A percentile compares a stretch with the other conserved stretches of the same genome.
Evolutionary conservation across 2,329 filamentous ascomycete genomes (phyloP).

Genomic region (Aulographum hederae): DNA sequence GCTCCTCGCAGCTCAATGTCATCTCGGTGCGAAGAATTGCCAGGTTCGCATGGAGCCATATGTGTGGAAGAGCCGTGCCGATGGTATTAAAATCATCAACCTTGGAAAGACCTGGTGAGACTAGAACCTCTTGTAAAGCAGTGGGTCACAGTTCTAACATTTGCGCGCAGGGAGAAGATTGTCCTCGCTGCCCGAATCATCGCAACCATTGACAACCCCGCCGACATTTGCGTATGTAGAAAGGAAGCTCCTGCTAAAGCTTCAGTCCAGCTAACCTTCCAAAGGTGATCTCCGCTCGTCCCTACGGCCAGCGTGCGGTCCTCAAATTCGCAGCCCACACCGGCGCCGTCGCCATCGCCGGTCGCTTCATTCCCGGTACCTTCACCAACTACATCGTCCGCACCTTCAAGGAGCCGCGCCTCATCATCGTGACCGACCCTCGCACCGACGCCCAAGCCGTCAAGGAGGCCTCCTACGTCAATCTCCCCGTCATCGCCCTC

Average conservation of each 20-base stretch:
- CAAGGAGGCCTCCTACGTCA: conserved; percentile 99
- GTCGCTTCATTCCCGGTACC: conserved; percentile 99
- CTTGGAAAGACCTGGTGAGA: conserved; percentile 99
- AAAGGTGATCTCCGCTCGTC: conserved; percentile 98
- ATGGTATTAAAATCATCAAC: conserved; percentile 98
- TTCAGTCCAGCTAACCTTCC: conserved; percentile 39
- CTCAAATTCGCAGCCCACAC: conserved; percentile 99
- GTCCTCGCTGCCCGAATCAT: conserved; percentile 98
- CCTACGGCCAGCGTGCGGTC: conserved; percentile 97
- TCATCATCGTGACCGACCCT: conserved; percentile 98
- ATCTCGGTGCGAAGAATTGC: conserved; percentile 97
- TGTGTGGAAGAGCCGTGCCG: conserved; percentile 98
- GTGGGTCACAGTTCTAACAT: background rate
- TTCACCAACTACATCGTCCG: conserved; percentile 99
- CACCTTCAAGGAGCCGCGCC: conserved; percentile 99
- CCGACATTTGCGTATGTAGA: conserved; percentile 68
- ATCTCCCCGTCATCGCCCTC: conserved; percentile 98
- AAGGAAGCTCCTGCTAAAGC: conserved; percentile 1
- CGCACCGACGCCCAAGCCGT: conserved; percentile 99
- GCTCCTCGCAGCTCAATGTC: conserved; percentile 91
- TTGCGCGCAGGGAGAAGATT: conserved; percentile 77
- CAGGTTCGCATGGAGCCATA: conserved; percentile 99
- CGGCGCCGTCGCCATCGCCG: conserved; percentile 91
- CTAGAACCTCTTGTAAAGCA: no score
- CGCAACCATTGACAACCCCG: conserved; percentile 96